Evolutionary conservation across 495 filamentous ascomycete species (phyloP).

Genomic region (Penicillium lagena): DNA sequence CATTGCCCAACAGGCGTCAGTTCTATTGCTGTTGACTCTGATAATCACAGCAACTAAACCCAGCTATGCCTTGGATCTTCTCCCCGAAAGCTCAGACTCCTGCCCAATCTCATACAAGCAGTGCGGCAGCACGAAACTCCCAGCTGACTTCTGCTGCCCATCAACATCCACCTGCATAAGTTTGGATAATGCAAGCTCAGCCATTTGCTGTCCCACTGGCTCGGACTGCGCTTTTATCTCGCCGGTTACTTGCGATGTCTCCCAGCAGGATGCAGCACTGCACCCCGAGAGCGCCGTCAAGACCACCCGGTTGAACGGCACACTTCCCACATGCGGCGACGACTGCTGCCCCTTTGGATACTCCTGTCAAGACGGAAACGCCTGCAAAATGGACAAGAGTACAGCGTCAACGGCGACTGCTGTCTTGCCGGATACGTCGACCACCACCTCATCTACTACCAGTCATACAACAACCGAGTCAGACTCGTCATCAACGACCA

Average conservation of each 20-base stretch:
- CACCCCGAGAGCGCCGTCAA: conserved; percentile 60
- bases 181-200: conserved; percentile 60
- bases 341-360: conserved; percentile 78
- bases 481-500: no score
- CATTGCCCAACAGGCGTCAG: conserved; percentile 2
- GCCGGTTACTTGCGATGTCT: conserved; percentile 66
- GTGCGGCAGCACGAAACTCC: conserved; percentile 51
- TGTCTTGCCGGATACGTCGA: conserved; percentile 19
- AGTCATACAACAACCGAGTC: not conserved
- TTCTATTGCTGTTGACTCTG: conserved; percentile 22
- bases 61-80: conserved; percentile 24
- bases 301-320: conserved; percentile 54
- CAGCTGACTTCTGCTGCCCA: conserved; percentile 72
- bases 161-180: conserved; percentile 52
- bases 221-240: conserved; percentile 56
- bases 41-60: conserved; percentile 15
- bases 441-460: conserved; percentile 10
- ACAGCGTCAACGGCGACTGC: conserved; percentile 22
- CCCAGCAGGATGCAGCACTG: conserved; percentile 54
- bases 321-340: conserved; percentile 50
- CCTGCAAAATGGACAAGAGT: conserved; percentile 34
- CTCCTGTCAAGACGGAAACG: conserved; percentile 47
- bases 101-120: conserved; percentile 42
- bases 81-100: conserved; percentile 24
- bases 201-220: conserved; percentile 71